These are phyloP conservation scores for Bolboschoenus planiculmis DNA, from an alignment of 176 grass and related monocot genomes.

Conservation along the genomic window DNA sequence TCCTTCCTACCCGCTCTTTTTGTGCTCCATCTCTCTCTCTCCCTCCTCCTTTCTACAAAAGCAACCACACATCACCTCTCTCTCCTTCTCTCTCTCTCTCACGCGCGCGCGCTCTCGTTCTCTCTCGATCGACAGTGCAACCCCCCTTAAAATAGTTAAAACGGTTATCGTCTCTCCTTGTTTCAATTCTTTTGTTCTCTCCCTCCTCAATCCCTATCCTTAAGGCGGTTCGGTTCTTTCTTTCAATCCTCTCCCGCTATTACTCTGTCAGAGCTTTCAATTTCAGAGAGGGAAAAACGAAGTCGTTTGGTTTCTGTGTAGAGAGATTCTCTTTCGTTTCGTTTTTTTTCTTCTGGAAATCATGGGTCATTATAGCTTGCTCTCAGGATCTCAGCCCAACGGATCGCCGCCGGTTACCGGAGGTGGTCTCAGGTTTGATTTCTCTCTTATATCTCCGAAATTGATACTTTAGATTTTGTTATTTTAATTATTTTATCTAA, in stretches of 20 bases:
- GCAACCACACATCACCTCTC: background rate
- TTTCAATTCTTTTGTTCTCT: background rate
- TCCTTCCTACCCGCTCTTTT: slow-evolving; percentile 22
- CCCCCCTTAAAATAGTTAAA: slow-evolving; percentile 18
- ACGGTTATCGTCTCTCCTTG: background rate
- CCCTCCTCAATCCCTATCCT: background rate
- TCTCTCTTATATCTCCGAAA: background rate
- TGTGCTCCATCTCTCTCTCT: background rate
- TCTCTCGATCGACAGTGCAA: background rate
- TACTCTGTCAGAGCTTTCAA: background rate
- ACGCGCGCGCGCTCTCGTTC: too few species aligned
- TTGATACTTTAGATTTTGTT: background rate
- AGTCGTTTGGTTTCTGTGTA: background rate
- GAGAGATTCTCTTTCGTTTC: background rate
- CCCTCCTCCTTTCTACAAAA: background rate
- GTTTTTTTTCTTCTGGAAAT: background rate
- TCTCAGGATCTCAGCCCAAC: slow-evolving; percentile 28
- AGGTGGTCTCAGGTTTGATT: slow-evolving; percentile 61
- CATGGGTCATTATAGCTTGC: slow-evolving; percentile 22
- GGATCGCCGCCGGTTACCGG: slow-evolving; percentile 45
- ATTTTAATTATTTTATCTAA: background rate
- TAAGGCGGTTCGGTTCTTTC: background rate
- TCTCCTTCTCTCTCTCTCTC: background rate
- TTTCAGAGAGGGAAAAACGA: background rate
- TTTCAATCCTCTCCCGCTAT: background rate